Evolutionary conservation across 73 alveolate species (phyloP).

Genomic region (Symbiodinium pilosum): DNA sequence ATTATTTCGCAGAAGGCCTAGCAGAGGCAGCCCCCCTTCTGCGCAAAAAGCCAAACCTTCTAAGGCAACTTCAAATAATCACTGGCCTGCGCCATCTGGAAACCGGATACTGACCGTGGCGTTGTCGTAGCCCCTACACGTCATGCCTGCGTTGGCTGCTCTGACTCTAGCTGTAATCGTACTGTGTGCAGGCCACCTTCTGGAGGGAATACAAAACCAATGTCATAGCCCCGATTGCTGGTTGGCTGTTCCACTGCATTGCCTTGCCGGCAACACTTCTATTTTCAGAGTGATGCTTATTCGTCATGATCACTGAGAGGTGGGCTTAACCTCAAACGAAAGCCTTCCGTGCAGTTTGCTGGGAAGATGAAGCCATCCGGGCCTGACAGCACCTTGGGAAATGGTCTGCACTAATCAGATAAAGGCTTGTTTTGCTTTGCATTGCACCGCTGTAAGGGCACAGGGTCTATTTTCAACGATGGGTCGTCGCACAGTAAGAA

Average conservation of each 20-base stretch:
- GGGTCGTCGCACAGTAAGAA: slow-evolving; percentile 24
- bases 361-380: slow-evolving; percentile 94
- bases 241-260: slow-evolving; percentile 63
- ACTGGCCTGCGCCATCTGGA: slow-evolving; percentile 91
- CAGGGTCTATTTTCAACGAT: neutral
- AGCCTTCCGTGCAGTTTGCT: slow-evolving; percentile 69
- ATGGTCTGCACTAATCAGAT: too few species aligned
- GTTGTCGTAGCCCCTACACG: slow-evolving; percentile 90
- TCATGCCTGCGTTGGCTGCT: slow-evolving; percentile 35
- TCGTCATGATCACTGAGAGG: neutral
- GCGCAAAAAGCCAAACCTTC: neutral
- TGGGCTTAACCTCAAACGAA: slow-evolving; percentile 39
- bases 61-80: neutral
- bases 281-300: too few species aligned
- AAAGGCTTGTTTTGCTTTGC: too few species aligned
- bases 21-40: neutral
- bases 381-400: slow-evolving; percentile 86
- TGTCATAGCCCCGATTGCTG: slow-evolving; percentile 69
- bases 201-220: slow-evolving; percentile 89
- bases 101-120: slow-evolving; percentile 77
- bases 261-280: neutral
- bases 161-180: neutral
- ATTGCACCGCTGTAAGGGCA: too few species aligned
- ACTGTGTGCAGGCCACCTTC: slow-evolving; percentile 25
- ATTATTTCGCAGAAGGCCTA: slow-evolving; percentile 77